These are phyloP conservation scores for Suhomyces bolitotheri DNA, from an alignment of 1,139 yeast genomes.

Conservation along the genomic window DNA sequence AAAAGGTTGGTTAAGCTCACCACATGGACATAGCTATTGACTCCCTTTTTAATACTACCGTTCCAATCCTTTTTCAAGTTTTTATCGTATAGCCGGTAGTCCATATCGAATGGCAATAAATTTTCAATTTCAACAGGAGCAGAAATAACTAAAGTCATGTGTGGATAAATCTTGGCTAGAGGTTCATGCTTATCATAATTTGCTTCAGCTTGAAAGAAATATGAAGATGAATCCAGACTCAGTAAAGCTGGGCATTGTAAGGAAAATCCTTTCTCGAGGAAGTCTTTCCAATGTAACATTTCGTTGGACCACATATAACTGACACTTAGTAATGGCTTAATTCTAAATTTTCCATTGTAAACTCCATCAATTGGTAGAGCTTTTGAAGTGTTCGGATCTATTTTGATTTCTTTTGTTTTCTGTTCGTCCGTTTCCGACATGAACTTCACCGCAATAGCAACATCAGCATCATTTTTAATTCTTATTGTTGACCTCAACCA, in stretches of 20 bases:
- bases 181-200: constrained; percentile 64
- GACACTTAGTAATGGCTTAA: constrained; percentile 60
- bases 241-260: constrained; percentile 57
- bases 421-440: constrained; percentile 16
- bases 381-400: constrained; percentile 51
- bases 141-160: constrained; percentile 72
- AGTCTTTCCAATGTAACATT: constrained; percentile 63
- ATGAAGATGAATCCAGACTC: constrained; percentile 43
- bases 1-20: constrained; percentile 73
- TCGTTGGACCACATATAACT: constrained; percentile 69
- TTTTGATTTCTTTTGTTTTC: constrained; percentile 29
- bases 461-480: constrained; percentile 69
- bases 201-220: constrained; percentile 76
- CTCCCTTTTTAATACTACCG: constrained; percentile 63
- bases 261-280: constrained; percentile 54
- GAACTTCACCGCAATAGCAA: constrained; percentile 51
- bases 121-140: constrained; percentile 90
- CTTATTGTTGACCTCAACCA: constrained; percentile 73
- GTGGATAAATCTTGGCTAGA: constrained; percentile 76
- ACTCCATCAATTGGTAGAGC: constrained; percentile 77
- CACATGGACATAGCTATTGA: constrained; percentile 72
- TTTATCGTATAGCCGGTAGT: constrained; percentile 77
- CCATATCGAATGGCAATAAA: constrained; percentile 77
- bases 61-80: constrained; percentile 71
- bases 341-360: constrained; percentile 54